Conservation (phyloP, 495 filamentous ascomycete species). For the Aspergillus leporis region DNA sequence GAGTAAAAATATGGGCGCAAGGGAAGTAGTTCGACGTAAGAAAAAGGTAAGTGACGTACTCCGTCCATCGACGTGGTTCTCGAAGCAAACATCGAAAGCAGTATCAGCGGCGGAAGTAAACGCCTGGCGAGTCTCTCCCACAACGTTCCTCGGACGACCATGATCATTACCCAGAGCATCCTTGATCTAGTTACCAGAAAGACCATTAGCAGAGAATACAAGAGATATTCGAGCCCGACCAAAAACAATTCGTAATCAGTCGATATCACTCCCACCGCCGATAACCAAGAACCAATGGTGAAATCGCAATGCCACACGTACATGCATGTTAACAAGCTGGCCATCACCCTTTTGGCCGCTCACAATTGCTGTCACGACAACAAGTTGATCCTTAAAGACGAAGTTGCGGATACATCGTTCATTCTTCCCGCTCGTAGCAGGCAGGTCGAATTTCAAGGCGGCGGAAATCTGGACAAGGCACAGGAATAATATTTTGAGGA, state of each 20-base stretch:
- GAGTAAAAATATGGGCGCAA: neutral
- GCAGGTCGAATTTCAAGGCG: constrained; percentile 92
- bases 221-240: neutral
- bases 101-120: constrained; percentile 95
- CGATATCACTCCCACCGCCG: neutral
- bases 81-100: constrained; percentile 96
- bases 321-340: constrained; percentile 92
- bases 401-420: constrained; percentile 97
- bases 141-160: constrained; percentile 84
- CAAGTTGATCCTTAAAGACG: constrained; percentile 86
- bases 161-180: constrained; percentile 96
- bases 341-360: constrained; percentile 87
- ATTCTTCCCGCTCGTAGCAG: constrained; percentile 65
- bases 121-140: constrained; percentile 87
- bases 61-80: constrained; percentile 68
- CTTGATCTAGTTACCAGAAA: constrained; percentile 64
- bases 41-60: constrained; percentile 51
- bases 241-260: neutral
- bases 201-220: constrained; percentile 9
- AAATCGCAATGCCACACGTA: constrained; percentile 48
- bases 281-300: neutral
- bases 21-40: neutral
- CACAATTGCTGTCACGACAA: constrained; percentile 95
- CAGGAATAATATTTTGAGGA: constrained; percentile 35
- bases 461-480: constrained; percentile 59